Base-by-base conservation (phyloP, 2,329 filamentous ascomycete species). In the Curvularia verruculosa region DNA sequence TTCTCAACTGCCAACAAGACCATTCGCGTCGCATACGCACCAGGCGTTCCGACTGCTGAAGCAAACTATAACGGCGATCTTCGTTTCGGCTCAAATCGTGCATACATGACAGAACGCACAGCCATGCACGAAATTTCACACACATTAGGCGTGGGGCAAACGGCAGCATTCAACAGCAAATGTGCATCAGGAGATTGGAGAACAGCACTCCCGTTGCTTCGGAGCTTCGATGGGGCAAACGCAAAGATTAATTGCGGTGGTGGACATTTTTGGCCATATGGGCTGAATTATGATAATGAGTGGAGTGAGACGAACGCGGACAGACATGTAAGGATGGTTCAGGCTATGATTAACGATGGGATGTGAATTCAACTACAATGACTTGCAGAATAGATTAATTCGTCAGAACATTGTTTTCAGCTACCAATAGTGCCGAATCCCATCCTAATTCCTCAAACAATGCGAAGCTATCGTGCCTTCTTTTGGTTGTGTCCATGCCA, bases 71-170 rank as follows among this genome's bases (percentile, higher is more conserved):
- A 72, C 54, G 72, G 72, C 36, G 69, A 73, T 52, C 56, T 75
- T 12, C 70, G 72, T 31, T 75, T 75, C 53, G 72, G 72, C 18
- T 68, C 65, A 12, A 64, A 75, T 52, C 56, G 71, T 8, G 49
- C 67, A 3, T 75, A 74, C 61, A 75, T 75, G 72, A 72, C 60
- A 1, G 64, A 75, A 59, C 69, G 72, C 44, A 74, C 71, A 10
- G 72, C 72, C 3, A 68, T 75, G 71, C 72, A 75, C 36, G 72
- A 75, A 49, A 74, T 75, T 52, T 58, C 59, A 15, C 72, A 75
- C 47, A 75, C 72, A 2, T 58, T 75, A 6, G 72, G 72, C 2
- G 66, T 75, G 1, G 71, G 72, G 2, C 71, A 74, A 56, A 75
- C 72, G 9, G 62, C 65, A 1, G 69, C 68, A 10, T 75, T 74